Evolutionary conservation across 352 stramenopile species (phyloP), one percentile per base, ranked within the genome.

Genomic region (Pythium dissimile): DNA sequence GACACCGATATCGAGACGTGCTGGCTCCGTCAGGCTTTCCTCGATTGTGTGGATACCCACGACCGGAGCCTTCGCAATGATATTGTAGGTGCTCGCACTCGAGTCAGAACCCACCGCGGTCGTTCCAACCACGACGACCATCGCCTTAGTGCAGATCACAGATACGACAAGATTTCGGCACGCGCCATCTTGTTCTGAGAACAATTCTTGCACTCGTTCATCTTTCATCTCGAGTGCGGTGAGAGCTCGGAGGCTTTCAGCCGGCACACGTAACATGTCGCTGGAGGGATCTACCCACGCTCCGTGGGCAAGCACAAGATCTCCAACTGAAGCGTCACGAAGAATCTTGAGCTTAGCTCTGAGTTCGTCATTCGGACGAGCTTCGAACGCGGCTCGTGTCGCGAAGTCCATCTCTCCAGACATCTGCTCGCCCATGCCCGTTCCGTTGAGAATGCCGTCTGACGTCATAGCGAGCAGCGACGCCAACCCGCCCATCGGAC

Each of bases 321-420:
- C 67, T 8, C 71, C 73, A 6, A 77, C 66, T 1, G 72, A 69
- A 18, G 61, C 39, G 44, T 89, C 71, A 6, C 66, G 64, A 2
- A 92, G 38, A 9, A 90, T 77, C 57, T 92, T 88, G 44, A 94
- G 61, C 55, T 89, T 89, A 62, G 88, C 89, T 11, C 84, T 82
- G 21, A 90, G 64, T 10, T 88, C 47, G 28, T 89, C 82, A 49
- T 94, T 91, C 10, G 75, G 75, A 15, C 62, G 57, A 2, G 78
- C 75, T 42, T 82, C 67, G 46, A 90, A 86, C 0, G 56, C 63
- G 3, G 62, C 47, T 27, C 62, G 65, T 20, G 31, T 35, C 15
- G 15, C 13, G 7, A 47, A 15, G 16, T 39, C 52, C 10, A 48
- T 1, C 11, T 85, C 67, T 10, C 41, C 68, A 46, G 27, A 34